These are phyloP conservation scores for Serendipita vermifera DNA, from an alignment of 768 basidiomycete species.

Conservation along the genomic window DNA sequence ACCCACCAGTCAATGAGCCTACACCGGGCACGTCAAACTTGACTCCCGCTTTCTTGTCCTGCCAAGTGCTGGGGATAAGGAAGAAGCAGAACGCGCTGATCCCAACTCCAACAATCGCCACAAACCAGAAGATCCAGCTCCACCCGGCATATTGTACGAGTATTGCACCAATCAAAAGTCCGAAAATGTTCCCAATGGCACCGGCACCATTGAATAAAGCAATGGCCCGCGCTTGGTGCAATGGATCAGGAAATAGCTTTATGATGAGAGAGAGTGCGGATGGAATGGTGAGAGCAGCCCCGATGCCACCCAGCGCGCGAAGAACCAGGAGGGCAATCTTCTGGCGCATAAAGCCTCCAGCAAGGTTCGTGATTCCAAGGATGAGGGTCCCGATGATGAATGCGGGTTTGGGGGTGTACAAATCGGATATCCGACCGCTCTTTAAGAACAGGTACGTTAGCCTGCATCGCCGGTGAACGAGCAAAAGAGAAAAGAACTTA, in stretches of 20 bases:
- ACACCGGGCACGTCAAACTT: no score
- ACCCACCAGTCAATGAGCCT: no score
- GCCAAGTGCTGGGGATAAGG: conserved; percentile 9
- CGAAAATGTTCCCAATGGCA: conserved; percentile 19
- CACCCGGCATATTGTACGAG: conserved; percentile 15
- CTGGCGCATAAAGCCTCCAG: background rate
- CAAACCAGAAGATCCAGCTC: conserved; percentile 24
- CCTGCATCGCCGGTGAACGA: conserved; percentile 26
- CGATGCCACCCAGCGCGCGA: conserved; percentile 14
- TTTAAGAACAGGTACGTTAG: conserved; percentile 25
- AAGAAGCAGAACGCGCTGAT: conserved; percentile 9
- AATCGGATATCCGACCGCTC: conserved; percentile 5
- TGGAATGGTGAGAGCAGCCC: conserved; percentile 20
- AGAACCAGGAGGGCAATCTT: conserved; percentile 8
- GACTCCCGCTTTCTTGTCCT: background rate
- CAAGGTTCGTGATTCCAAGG: conserved; percentile 1
- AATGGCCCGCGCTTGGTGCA: conserved; percentile 21
- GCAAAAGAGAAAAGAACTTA: no score
- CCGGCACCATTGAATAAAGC: conserved; percentile 22
- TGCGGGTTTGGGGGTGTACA: conserved; percentile 1
- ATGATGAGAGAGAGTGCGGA: conserved; percentile 22
- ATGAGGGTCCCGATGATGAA: conserved; percentile 5
- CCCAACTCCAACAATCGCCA: conserved; percentile 19
- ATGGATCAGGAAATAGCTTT: conserved; percentile 23
- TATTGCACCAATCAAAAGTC: conserved; percentile 13